These are phyloP conservation scores for Sisymbrium altissimum DNA, from an alignment of 345 rosid species.

Conservation along the genomic window DNA sequence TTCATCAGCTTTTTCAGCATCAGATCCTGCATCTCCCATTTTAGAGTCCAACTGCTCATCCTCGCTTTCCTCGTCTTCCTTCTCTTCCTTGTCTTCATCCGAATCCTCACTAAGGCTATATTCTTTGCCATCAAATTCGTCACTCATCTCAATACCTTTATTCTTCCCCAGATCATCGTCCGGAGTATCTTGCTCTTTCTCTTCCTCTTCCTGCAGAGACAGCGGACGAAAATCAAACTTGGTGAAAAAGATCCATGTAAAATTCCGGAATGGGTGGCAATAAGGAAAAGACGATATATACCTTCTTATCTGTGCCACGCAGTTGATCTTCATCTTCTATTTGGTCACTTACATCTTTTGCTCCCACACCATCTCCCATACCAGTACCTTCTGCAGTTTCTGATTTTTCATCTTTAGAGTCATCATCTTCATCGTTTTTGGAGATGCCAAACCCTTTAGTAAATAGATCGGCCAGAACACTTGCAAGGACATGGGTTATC, in stretches of 20 bases:
- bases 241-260: constrained; percentile 4
- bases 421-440: constrained; percentile 62
- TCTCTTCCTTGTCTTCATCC: constrained; percentile 55
- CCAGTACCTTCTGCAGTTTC: constrained; percentile 79
- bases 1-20: constrained; percentile 67
- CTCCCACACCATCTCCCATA: constrained; percentile 88
- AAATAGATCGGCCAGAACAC: constrained; percentile 60
- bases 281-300: constrained; percentile 20
- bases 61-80: constrained; percentile 48
- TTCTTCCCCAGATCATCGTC: constrained; percentile 53
- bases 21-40: constrained; percentile 73
- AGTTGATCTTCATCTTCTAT: constrained; percentile 90
- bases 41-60: constrained; percentile 71
- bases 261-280: neutral
- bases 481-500: constrained; percentile 74
- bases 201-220: constrained; percentile 45
- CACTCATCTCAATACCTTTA: constrained; percentile 90
- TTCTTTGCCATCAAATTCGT: constrained; percentile 69
- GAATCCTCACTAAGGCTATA: constrained; percentile 76
- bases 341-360: constrained; percentile 84
- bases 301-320: constrained; percentile 67
- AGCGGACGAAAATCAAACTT: neutral
- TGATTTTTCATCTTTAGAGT: constrained; percentile 37
- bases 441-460: constrained; percentile 74
- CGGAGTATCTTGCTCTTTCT: constrained; percentile 57